These are phyloP conservation scores for Rhynchospora pubera DNA, from an alignment of 176 grass and related monocot genomes.

Conservation along the genomic window DNA sequence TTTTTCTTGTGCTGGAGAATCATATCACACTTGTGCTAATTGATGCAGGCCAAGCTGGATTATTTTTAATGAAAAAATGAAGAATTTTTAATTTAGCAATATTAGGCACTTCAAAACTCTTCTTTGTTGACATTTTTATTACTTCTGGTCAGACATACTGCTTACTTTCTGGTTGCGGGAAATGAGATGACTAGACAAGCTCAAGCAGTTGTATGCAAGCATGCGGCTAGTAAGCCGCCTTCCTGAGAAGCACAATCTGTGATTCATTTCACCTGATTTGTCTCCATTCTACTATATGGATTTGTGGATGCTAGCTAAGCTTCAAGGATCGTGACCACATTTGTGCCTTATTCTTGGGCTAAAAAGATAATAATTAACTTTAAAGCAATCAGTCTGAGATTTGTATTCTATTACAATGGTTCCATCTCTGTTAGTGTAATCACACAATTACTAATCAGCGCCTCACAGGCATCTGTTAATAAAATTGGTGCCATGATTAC, in stretches of 20 bases:
- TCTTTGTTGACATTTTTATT: background rate
- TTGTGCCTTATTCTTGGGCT: background rate
- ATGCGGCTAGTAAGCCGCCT: constrained; percentile 39
- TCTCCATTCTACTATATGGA: background rate
- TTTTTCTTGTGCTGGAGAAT: background rate
- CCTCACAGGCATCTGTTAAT: background rate
- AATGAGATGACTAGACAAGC: constrained; percentile 78
- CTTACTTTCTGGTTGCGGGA: constrained; percentile 81
- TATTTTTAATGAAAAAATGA: background rate
- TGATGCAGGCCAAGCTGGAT: background rate
- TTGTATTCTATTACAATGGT: background rate
- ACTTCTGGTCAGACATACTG: constrained; percentile 58
- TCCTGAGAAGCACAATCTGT: constrained; percentile 3
- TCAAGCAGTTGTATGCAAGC: constrained; percentile 46
- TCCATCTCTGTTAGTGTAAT: background rate
- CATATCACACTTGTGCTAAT: background rate
- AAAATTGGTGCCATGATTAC: background rate
- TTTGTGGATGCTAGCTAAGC: background rate
- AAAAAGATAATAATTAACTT: background rate
- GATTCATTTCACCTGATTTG: background rate
- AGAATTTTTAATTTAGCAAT: background rate
- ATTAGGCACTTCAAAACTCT: background rate
- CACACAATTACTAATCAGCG: background rate
- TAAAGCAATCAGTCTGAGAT: background rate
- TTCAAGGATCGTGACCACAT: background rate